Base-by-base conservation (phyloP, 768 basidiomycete genomes). In the Termitomyces eurrhizus region DNA sequence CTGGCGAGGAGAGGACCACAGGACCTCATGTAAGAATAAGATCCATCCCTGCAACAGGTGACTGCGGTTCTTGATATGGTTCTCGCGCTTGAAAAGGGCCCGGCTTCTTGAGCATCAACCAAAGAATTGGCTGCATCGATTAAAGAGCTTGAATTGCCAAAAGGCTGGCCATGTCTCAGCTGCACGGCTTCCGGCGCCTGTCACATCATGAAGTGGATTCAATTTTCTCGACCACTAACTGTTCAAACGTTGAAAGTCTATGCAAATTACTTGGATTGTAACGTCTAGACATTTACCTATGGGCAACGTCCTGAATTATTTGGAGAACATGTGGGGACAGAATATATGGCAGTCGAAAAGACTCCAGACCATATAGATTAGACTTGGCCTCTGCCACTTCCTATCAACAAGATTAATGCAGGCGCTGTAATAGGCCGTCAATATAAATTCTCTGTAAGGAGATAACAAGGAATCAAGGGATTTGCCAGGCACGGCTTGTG, bases 301-400 rank as follows among this genome's bases (percentile, higher is more conserved):
- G 21, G 26, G 51, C 29, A 18, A 41, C 58, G 18, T 26, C 52
- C 59, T 14, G 18, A 9, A 13, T 33, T 14, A 21, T 18, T 26
- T 35, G 7, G 29, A 24, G 2, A 16, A 50, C 3, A 24, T 1
- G 42, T 18, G 14, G 4, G 36, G 26, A 57, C n/a, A 51, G 21
- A 61, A 48, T 11, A 13, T 67, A 85, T 83, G 42, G 83, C 77
- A 16, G 86, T 79, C 13, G 80, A 76, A 66, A 86, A 86, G 1
- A 80, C 75, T 51, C 79, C 72, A 2, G 83, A 77, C 86, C 86
- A 88, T 58, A 84, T 79, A 70, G 52, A 78, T 75, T 12, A 87
- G 70, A 8, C 70, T 58, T 0, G 83, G 84, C 29, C 80, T 75
- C 59, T 81, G 80, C 5, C 66, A 67, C 33, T 72, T 68, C 6